Percentiles rank a stretch among this genome's conserved stretches.
Evolutionary conservation across 2,329 filamentous ascomycete genomes (phyloP).

Genomic region (Emmonsia crescens): DNA sequence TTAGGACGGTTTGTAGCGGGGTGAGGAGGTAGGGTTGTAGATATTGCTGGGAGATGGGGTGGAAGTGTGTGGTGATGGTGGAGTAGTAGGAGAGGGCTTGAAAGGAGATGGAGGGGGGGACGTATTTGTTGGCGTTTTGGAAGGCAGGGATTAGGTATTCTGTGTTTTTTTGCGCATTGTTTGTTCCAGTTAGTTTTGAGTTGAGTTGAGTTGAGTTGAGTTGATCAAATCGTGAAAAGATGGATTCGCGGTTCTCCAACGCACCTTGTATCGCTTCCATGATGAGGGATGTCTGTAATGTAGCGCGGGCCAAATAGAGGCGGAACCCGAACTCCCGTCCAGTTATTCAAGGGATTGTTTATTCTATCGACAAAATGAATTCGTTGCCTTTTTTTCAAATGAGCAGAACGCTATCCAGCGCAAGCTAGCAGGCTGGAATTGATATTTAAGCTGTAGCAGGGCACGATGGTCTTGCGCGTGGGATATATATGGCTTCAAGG

Average conservation of each 20-base stretch:
- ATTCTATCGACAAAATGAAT: background rate
- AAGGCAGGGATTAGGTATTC: slow-evolving; percentile 15
- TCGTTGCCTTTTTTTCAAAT: background rate
- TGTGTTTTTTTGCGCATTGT: slow-evolving; percentile 5
- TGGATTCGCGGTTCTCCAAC: background rate
- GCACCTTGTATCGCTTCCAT: slow-evolving; percentile 12
- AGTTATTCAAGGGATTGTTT: no score
- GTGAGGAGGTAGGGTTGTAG: slow-evolving; percentile 42
- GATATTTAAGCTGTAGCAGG: background rate
- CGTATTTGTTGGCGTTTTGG: slow-evolving; percentile 10
- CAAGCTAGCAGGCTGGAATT: background rate
- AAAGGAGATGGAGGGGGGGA: slow-evolving; percentile 13
- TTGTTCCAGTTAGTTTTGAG: background rate
- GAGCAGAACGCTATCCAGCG: background rate
- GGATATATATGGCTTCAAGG: background rate
- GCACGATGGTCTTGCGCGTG: background rate
- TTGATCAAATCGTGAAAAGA: background rate
- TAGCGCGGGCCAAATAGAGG: background rate
- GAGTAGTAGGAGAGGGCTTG: slow-evolving; percentile 13
- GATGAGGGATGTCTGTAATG: background rate
- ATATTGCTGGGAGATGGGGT: slow-evolving; percentile 22
- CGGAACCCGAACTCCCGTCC: background rate
- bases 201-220: background rate
- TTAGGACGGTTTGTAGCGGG: slow-evolving; percentile 27
- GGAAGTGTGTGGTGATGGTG: slow-evolving; percentile 15